phyloP scores from a whole-genome alignment of 1,284 basidiomycete genomes.

The Exsudoporus floridanus region DNA sequence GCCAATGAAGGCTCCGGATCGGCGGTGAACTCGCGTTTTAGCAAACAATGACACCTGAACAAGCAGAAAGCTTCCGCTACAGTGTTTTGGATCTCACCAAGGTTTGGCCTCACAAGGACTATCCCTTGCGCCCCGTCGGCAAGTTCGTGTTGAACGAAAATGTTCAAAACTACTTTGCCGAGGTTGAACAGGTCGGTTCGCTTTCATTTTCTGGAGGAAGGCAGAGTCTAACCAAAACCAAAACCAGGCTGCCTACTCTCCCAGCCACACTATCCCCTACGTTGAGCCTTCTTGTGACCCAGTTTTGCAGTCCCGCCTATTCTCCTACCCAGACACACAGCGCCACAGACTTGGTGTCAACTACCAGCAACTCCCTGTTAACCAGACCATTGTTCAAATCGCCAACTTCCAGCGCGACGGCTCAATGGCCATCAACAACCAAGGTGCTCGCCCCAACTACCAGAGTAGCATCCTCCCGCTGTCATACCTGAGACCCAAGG shows the following conservation, averaged over 20 bases:
- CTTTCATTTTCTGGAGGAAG: not conserved
- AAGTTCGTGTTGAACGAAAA: constrained; percentile 88
- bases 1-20: not conserved
- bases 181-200: constrained; percentile 73
- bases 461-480: constrained; percentile 72
- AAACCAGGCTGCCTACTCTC: constrained; percentile 73
- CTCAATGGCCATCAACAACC: constrained; percentile 67
- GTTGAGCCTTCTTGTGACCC: constrained; percentile 89
- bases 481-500: constrained; percentile 44
- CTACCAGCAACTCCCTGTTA: constrained; percentile 89
- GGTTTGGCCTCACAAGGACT: constrained; percentile 82
- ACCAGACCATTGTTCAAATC: constrained; percentile 70
- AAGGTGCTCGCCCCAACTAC: constrained; percentile 86
- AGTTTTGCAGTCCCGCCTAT: constrained; percentile 88
- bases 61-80: constrained; percentile 90
- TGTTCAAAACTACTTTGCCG: constrained; percentile 82
- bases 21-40: constrained; percentile 30
- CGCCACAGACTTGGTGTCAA: constrained; percentile 84
- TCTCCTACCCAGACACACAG: constrained; percentile 95
- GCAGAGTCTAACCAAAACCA: constrained; percentile 20
- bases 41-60: constrained; percentile 88
- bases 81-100: constrained; percentile 91
- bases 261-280: constrained; percentile 83
- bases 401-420: constrained; percentile 89
- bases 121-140: constrained; percentile 83